Evolutionary conservation across 768 basidiomycete species (phyloP).

Genomic region (Tulasnella sp.): DNA sequence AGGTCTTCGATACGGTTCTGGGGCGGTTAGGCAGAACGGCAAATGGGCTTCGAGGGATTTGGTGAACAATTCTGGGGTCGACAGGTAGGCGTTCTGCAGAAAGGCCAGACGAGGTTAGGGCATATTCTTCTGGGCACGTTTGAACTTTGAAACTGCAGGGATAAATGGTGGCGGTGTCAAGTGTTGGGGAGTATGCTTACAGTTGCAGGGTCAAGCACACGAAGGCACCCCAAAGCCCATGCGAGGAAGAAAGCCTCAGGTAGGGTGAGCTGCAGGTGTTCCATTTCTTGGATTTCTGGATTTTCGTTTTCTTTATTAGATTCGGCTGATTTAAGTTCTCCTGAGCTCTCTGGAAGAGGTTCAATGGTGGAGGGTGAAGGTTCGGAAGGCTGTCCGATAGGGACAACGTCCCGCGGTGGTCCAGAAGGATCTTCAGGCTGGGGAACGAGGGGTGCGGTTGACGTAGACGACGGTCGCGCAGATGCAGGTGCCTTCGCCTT

Average conservation of each 20-base stretch:
- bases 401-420: not conserved
- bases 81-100: constrained; percentile 40
- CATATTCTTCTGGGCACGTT: constrained; percentile 45
- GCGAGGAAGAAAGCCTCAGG: constrained; percentile 84
- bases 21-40: constrained; percentile 24
- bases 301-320: constrained; percentile 33
- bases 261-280: constrained; percentile 85
- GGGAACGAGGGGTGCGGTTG: not conserved
- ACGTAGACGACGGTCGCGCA: not conserved
- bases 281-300: constrained; percentile 51
- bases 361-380: not conserved
- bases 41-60: constrained; percentile 29
- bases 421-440: not conserved
- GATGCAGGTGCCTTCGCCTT: not conserved
- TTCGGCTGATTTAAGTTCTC: constrained; percentile 38
- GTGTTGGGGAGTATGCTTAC: constrained; percentile 38
- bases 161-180: not conserved
- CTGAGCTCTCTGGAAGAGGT: constrained; percentile 51
- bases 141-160: constrained; percentile 10
- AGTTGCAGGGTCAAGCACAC: constrained; percentile 54
- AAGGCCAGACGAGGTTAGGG: constrained; percentile 59
- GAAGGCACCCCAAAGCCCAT: constrained; percentile 78
- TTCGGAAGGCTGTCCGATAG: not conserved
- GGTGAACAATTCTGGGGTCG: constrained; percentile 31
- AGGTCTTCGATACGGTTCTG: constrained; percentile 37